A percentile compares a stretch with the other conserved stretches of the same genome.
Conservation (phyloP, 2,329 filamentous ascomycete species). For the Pseudogymnoascus sp. region DNA sequence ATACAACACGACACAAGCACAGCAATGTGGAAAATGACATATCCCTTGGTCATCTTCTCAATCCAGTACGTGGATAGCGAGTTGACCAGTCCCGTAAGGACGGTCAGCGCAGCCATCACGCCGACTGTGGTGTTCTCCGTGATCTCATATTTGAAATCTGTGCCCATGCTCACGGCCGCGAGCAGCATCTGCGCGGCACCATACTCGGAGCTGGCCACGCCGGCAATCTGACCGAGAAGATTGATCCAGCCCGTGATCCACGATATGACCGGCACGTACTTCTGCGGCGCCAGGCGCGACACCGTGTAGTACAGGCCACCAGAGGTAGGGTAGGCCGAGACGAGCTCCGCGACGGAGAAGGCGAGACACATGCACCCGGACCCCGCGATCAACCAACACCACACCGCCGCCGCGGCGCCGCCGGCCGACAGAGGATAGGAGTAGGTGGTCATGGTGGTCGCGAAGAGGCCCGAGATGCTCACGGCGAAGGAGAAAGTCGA, state of each 20-base stretch:
- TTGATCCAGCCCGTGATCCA: slow-evolving; percentile 41
- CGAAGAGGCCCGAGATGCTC: slow-evolving; percentile 46
- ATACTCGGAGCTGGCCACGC: slow-evolving; percentile 49
- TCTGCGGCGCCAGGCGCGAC: slow-evolving; percentile 41
- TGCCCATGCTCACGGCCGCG: slow-evolving; percentile 44
- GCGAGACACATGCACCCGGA: slow-evolving; percentile 48
- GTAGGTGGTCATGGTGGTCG: slow-evolving; percentile 48
- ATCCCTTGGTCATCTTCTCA: slow-evolving; percentile 48
- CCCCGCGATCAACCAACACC: slow-evolving; percentile 51
- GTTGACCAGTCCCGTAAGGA: slow-evolving; percentile 45
- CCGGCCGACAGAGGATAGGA: slow-evolving; percentile 44
- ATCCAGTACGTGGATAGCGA: slow-evolving; percentile 49
- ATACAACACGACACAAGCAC: slow-evolving; percentile 44
- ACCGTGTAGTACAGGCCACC: slow-evolving; percentile 47
- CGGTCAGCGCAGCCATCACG: slow-evolving; percentile 46
- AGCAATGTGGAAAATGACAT: slow-evolving; percentile 48
- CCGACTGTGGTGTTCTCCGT: slow-evolving; percentile 40
- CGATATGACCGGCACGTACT: slow-evolving; percentile 40
- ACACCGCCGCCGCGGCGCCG: slow-evolving; percentile 45
- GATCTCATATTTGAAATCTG: slow-evolving; percentile 39
- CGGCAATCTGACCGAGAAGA: slow-evolving; percentile 40
- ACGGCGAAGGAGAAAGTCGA: slow-evolving; percentile 54
- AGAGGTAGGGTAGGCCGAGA: slow-evolving; percentile 50
- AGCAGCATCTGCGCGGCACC: slow-evolving; percentile 48
- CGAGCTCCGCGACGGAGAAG: slow-evolving; percentile 46